Evolutionary conservation across 345 rosid genomes (phyloP).

Genomic region (Pugionium cornutum): DNA sequence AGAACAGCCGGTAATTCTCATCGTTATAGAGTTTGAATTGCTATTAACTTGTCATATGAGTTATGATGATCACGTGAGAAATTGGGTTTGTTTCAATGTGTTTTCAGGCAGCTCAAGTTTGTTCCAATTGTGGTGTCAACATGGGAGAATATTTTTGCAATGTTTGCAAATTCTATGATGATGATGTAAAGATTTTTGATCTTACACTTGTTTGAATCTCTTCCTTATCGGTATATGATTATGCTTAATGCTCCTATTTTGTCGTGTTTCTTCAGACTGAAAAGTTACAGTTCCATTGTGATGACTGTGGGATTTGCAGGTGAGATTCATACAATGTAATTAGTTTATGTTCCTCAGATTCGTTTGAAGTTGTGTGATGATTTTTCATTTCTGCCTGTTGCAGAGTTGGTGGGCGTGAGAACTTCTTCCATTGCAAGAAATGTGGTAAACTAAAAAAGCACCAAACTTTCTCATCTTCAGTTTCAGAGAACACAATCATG

Average conservation of each 20-base stretch:
- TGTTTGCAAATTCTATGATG: conserved; percentile 93
- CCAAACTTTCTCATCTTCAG: neutral
- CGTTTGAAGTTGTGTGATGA: conserved; percentile 1
- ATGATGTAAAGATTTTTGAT: conserved; percentile 53
- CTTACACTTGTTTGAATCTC: neutral
- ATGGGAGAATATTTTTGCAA: conserved; percentile 95
- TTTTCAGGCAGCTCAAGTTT: conserved; percentile 66
- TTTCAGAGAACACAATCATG: conserved; percentile 10
- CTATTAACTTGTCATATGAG: conserved; percentile 3
- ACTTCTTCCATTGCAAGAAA: conserved; percentile 85
- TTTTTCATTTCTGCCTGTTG: neutral
- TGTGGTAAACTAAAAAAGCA: conserved; percentile 58
- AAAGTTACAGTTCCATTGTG: conserved; percentile 85
- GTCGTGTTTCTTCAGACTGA: conserved; percentile 47
- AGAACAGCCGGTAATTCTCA: conserved; percentile 78
- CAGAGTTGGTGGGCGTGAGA: conserved; percentile 90
- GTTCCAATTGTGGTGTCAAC: conserved; percentile 94
- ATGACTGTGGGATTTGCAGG: conserved; percentile 99
- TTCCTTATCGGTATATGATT: conserved; percentile 4
- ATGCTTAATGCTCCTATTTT: neutral
- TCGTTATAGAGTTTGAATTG: conserved; percentile 22
- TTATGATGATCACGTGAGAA: conserved; percentile 17
- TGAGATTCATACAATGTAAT: conserved; percentile 13
- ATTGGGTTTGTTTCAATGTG: conserved; percentile 20
- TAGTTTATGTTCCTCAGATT: neutral